These are phyloP conservation scores for Rubus parviflorus DNA, from an alignment of 306 rosid species.

Conservation along the genomic window DNA sequence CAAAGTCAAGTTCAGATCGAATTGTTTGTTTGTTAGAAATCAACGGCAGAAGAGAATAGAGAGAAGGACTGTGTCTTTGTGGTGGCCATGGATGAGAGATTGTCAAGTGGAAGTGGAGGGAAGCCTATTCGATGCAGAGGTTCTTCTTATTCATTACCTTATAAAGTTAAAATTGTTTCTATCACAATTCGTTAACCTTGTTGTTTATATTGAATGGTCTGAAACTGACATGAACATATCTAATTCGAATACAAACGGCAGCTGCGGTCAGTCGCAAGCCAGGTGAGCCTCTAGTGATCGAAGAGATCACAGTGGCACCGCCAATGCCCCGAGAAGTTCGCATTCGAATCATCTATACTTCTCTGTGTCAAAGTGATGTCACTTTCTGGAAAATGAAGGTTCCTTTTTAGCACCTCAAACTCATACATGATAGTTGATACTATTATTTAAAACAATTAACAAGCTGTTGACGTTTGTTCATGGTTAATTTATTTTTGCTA, in stretches of 20 bases:
- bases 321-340: conserved; percentile 73
- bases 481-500: conserved; percentile 14
- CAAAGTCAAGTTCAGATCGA: too few species aligned
- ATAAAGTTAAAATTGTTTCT: not conserved
- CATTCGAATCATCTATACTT: conserved; percentile 66
- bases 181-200: too few species aligned
- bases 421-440: not conserved
- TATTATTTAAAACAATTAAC: not conserved
- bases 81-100: conserved; percentile 44
- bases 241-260: conserved; percentile 2
- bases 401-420: not conserved
- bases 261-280: conserved; percentile 72
- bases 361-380: conserved; percentile 75
- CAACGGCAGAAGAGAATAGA: not conserved
- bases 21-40: too few species aligned
- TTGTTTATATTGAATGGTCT: not conserved
- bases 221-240: not conserved
- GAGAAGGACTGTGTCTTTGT: not conserved
- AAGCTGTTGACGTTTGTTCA: not conserved
- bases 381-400: conserved; percentile 82
- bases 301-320: conserved; percentile 76
- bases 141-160: not conserved
- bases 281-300: conserved; percentile 61
- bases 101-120: conserved; percentile 32
- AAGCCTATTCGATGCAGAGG: conserved; percentile 74